Conservation (phyloP, 176 grass and related monocot species). For the Cymbopogon citratus region DNA sequence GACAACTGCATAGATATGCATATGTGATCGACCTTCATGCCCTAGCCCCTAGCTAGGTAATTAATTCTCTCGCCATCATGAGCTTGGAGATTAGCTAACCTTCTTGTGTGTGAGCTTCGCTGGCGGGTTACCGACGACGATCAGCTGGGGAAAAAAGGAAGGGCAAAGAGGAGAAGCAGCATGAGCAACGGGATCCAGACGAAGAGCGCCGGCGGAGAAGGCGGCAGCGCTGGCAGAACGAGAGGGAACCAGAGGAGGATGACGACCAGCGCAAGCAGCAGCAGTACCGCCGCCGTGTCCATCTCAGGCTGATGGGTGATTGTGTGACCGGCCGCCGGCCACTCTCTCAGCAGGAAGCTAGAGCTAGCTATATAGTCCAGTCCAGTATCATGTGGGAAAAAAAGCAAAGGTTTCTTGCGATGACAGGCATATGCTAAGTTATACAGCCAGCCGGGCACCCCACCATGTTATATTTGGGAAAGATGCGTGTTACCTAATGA, state of each 20-base stretch:
- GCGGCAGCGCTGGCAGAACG: conserved; percentile 45
- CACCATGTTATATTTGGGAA: neutral
- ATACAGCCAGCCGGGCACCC: neutral
- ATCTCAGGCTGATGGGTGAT: neutral
- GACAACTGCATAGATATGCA: neutral
- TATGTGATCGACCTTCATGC: neutral
- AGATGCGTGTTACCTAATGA: neutral
- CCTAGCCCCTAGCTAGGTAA: neutral
- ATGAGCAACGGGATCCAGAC: conserved; percentile 47
- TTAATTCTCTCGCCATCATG: neutral
- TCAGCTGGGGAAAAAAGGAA: conserved; percentile 26
- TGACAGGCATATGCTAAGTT: neutral
- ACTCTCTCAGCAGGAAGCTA: neutral
- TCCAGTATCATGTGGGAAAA: neutral
- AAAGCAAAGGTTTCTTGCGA: neutral
- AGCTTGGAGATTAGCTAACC: neutral
- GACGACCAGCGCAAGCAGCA: conserved; percentile 31
- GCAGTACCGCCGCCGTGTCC: conserved; percentile 22
- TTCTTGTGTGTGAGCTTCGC: neutral
- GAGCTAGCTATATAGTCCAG: neutral
- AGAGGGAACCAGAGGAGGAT: conserved; percentile 42
- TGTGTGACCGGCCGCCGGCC: neutral
- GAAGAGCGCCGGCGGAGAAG: conserved; percentile 40
- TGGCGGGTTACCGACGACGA: neutral
- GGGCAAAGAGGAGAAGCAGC: conserved; percentile 31